Evolutionary conservation across 2,329 filamentous ascomycete species (phyloP).

Genomic region (Coniochaeta hoffmannii): DNA sequence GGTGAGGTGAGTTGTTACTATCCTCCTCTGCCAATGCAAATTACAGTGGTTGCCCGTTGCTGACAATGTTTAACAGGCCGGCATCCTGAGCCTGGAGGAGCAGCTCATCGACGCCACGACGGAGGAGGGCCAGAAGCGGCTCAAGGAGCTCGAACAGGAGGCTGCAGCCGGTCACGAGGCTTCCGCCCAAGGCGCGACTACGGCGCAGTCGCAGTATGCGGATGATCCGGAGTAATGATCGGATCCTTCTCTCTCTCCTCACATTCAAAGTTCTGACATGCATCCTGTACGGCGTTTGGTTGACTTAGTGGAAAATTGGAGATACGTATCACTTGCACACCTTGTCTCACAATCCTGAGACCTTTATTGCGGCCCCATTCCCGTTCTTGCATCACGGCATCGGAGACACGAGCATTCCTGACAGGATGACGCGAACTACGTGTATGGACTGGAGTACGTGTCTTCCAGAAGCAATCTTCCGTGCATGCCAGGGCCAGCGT

Average conservation of each 20-base stretch:
- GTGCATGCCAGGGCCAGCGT: neutral
- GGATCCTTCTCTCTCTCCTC: neutral
- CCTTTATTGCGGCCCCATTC: neutral
- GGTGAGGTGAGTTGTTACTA: constrained; percentile 45
- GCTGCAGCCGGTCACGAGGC: constrained; percentile 5
- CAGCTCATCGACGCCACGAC: constrained; percentile 94
- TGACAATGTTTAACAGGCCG: constrained; percentile 43
- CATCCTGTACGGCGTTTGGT: neutral
- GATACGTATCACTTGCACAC: neutral
- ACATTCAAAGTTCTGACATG: neutral
- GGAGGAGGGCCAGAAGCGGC: constrained; percentile 69
- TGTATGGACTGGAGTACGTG: neutral
- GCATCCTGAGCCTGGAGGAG: constrained; percentile 84
- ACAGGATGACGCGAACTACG: neutral
- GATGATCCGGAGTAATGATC: constrained; percentile 10
- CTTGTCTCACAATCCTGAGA: neutral
- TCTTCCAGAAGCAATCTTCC: neutral
- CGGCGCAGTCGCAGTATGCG: constrained; percentile 9
- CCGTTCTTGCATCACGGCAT: neutral
- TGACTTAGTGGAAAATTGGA: neutral
- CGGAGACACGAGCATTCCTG: neutral
- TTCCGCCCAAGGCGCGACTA: constrained; percentile 2
- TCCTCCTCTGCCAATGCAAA: neutral
- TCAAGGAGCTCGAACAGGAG: constrained; percentile 61
- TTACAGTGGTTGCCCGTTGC: neutral